phyloP scores from a whole-genome alignment of 73 alveolate genomes.

The Paramecium sexaurelia region DNA sequence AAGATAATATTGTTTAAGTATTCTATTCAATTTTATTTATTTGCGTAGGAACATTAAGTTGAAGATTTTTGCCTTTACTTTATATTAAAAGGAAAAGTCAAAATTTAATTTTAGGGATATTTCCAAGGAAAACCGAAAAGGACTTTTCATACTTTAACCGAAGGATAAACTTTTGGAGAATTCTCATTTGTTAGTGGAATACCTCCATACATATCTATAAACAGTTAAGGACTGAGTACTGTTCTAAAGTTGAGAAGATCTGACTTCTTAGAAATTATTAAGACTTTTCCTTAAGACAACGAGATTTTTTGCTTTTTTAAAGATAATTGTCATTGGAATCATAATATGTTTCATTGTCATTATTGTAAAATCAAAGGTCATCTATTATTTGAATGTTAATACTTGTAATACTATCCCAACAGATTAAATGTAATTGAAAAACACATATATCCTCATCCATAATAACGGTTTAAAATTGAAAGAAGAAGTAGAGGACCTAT shows the following conservation, averaged over 20 bases:
- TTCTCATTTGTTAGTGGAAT: slow-evolving; percentile 31
- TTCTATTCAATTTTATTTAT: neutral
- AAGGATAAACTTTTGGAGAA: slow-evolving; percentile 59
- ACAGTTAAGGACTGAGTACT: neutral
- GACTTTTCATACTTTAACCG: neutral
- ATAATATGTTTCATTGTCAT: neutral
- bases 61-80: slow-evolving; percentile 34
- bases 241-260: slow-evolving; percentile 28
- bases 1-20: slow-evolving; percentile 46
- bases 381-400: slow-evolving; percentile 33
- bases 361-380: slow-evolving; percentile 23
- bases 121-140: slow-evolving; percentile 40
- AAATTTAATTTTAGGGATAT: slow-evolving; percentile 11
- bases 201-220: neutral
- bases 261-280: slow-evolving; percentile 1
- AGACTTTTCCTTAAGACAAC: slow-evolving; percentile 26
- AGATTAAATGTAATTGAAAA: neutral
- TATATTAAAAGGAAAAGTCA: slow-evolving; percentile 41
- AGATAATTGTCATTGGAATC: neutral
- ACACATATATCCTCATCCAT: neutral
- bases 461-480: neutral
- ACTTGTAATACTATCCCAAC: slow-evolving; percentile 9
- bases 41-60: neutral
- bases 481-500: neutral
- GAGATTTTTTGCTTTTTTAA: neutral